Percentiles rank a stretch among this genome's conserved stretches.
Conservation (phyloP, 1,284 basidiomycete species). For the Irpex rosettiformis region DNA sequence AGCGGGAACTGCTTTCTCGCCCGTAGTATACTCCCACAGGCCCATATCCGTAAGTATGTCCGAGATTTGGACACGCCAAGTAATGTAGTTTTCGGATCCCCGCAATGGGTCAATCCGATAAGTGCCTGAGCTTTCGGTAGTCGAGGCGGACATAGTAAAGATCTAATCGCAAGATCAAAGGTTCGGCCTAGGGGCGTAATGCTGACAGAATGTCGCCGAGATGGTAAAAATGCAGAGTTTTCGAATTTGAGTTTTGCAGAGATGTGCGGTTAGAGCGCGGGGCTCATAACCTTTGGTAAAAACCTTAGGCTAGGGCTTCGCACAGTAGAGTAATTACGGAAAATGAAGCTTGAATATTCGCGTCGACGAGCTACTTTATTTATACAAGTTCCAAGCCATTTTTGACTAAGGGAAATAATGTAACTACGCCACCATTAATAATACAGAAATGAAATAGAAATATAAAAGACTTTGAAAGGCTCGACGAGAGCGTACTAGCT, state of each 20-base stretch:
- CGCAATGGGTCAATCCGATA: constrained; percentile 29
- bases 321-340: too few relatives aligned
- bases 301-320: too few relatives aligned
- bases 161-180: neutral
- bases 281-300: constrained; percentile 13
- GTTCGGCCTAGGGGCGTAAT: neutral
- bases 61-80: constrained; percentile 31
- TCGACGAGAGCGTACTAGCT: neutral
- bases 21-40: constrained; percentile 21
- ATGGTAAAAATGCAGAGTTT: neutral
- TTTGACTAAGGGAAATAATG: too few relatives aligned
- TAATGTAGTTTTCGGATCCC: constrained; percentile 27
- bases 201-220: neutral
- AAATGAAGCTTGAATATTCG: too few relatives aligned
- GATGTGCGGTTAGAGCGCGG: constrained; percentile 6
- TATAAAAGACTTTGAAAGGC: neutral
- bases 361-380: too few relatives aligned
- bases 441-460: neutral
- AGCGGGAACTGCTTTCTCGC: neutral
- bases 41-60: constrained; percentile 29
- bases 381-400: too few relatives aligned
- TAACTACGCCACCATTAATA: neutral
- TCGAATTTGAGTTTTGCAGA: neutral
- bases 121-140: neutral
- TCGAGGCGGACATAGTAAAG: neutral